Percentiles rank a stretch among this genome's conserved stretches.
phyloP scores from a whole-genome alignment of 2,329 filamentous ascomycete species.

The Colletotrichum paranaense region DNA sequence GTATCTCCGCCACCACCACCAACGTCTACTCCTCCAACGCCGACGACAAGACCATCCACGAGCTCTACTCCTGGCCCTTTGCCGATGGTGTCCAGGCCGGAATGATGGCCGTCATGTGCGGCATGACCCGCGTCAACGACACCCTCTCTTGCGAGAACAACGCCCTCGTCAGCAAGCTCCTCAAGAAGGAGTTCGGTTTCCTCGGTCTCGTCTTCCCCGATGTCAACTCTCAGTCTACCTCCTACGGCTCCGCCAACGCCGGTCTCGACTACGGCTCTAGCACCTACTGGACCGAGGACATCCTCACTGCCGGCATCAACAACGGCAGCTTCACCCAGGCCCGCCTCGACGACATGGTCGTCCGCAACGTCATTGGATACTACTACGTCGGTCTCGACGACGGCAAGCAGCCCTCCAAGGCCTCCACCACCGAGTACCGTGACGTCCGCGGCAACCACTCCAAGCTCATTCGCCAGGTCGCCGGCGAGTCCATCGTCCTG shows the following conservation, averaged over 20 bases:
- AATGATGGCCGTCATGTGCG: constrained; percentile 68
- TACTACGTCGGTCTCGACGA: constrained; percentile 64
- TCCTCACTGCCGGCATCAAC: constrained; percentile 61
- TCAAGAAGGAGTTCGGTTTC: constrained; percentile 22
- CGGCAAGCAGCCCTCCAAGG: constrained; percentile 66
- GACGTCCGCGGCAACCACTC: constrained; percentile 30
- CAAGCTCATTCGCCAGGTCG: constrained; percentile 26
- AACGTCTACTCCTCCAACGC: constrained; percentile 63
- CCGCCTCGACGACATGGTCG: constrained; percentile 66
- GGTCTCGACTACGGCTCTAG: constrained; percentile 68
- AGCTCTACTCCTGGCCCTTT: constrained; percentile 53
- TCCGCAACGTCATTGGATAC: constrained; percentile 69
- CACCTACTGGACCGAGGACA: constrained; percentile 57
- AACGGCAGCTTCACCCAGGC: constrained; percentile 67
- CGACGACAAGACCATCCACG: constrained; percentile 44
- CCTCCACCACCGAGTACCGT: constrained; percentile 59
- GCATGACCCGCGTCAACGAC: constrained; percentile 67
- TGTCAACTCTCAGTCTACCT: constrained; percentile 66
- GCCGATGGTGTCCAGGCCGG: constrained; percentile 59
- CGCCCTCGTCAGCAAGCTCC: background rate
- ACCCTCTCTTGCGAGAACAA: constrained; percentile 16
- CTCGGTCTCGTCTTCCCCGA: constrained; percentile 19
- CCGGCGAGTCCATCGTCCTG: constrained; percentile 72
- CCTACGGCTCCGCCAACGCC: constrained; percentile 57
- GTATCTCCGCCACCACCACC: constrained; percentile 64